Evolutionary conservation across 345 rosid species (phyloP).

Genomic region (Triadica sebifera): DNA sequence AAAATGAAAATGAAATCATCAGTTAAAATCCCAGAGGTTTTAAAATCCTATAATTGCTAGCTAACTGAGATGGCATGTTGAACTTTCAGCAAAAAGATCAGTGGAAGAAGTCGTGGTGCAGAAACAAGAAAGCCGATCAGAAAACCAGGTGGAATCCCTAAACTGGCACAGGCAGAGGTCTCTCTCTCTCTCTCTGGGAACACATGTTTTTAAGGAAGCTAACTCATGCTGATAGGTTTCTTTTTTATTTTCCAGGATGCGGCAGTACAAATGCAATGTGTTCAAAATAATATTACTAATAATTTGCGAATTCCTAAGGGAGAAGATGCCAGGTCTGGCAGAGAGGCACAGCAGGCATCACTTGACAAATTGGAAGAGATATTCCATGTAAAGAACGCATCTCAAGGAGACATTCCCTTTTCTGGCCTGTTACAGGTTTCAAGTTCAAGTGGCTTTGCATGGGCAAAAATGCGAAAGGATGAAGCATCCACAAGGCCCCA

Average conservation of each 20-base stretch:
- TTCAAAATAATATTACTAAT: constrained; percentile 37
- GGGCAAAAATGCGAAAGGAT: constrained; percentile 82
- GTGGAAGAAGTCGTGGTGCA: constrained; percentile 53
- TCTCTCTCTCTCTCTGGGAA: neutral
- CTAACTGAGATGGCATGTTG: constrained; percentile 7
- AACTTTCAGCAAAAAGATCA: constrained; percentile 64
- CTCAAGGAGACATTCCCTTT: constrained; percentile 87
- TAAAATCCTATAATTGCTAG: neutral
- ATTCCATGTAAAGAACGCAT: constrained; percentile 74
- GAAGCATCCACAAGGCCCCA: constrained; percentile 53
- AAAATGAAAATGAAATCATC: constrained; percentile 1
- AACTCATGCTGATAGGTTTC: constrained; percentile 7
- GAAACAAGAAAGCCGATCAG: constrained; percentile 69
- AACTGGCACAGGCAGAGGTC: constrained; percentile 73
- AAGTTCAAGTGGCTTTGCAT: constrained; percentile 82
- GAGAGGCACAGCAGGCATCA: constrained; percentile 46
- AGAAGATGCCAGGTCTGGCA: constrained; percentile 31
- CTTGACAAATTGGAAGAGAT: constrained; percentile 52
- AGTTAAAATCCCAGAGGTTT: neutral
- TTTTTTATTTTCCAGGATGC: constrained; percentile 50
- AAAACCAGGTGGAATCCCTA: constrained; percentile 52
- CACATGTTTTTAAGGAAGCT: neutral
- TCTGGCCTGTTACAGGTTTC: constrained; percentile 88
- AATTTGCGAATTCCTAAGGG: constrained; percentile 30
- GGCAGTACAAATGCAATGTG: constrained; percentile 34